These are phyloP conservation scores for Plantago elongata DNA, from an alignment of 257 asterid genomes.

Conservation along the genomic window DNA sequence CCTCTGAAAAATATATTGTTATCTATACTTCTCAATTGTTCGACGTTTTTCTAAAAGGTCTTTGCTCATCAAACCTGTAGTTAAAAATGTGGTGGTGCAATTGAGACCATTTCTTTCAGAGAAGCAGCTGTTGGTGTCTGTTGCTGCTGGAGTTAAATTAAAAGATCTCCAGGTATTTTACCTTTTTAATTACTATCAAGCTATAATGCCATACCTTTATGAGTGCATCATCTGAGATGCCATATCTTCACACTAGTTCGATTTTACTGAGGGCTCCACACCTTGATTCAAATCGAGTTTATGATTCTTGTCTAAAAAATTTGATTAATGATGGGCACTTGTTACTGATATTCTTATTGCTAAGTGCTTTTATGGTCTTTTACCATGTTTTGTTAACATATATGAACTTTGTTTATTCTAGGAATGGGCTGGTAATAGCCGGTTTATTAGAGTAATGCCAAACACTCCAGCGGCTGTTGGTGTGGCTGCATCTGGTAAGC, in stretches of 20 bases:
- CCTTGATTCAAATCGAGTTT: too few species aligned
- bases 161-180: conserved; percentile 78
- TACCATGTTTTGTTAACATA: background rate
- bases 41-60: background rate
- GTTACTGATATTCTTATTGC: background rate
- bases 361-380: background rate
- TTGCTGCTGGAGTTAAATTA: conserved; percentile 86
- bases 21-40: too few species aligned
- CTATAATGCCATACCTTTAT: background rate
- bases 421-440: conserved; percentile 86
- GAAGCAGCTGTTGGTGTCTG: conserved; percentile 80
- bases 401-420: conserved; percentile 24
- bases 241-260: too few species aligned
- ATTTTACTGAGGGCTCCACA: too few species aligned
- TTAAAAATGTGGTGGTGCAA: conserved; percentile 62
- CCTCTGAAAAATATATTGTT: too few species aligned
- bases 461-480: conserved; percentile 95
- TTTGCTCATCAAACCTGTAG: conserved; percentile 31
- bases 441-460: conserved; percentile 89
- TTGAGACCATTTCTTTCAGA: conserved; percentile 61
- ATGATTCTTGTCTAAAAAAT: background rate
- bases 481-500: conserved; percentile 78
- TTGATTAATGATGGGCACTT: background rate
- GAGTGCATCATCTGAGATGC: too few species aligned
- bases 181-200: background rate